phyloP scores from a whole-genome alignment of 306 rosid species.

The Cicer judaicum region DNA sequence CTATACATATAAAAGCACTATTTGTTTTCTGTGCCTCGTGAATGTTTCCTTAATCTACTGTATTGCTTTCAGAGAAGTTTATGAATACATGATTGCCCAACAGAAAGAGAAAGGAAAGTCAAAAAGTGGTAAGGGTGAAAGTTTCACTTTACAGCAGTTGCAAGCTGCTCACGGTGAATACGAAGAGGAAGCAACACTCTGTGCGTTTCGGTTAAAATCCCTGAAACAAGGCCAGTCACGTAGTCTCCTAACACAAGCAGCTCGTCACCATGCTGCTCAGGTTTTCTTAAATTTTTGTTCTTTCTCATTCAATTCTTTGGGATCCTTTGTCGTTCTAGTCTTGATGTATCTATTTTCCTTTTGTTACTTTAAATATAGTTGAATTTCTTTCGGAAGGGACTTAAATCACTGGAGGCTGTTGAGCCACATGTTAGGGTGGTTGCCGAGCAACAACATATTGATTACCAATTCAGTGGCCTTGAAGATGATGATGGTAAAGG shows the following conservation, averaged over 20 bases:
- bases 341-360: slow-evolving; percentile 30
- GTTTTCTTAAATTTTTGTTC: slow-evolving; percentile 45
- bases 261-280: slow-evolving; percentile 94
- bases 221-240: slow-evolving; percentile 88
- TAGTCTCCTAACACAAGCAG: slow-evolving; percentile 92
- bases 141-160: slow-evolving; percentile 65
- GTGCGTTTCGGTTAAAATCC: slow-evolving; percentile 81
- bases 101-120: slow-evolving; percentile 83
- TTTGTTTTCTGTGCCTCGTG: slow-evolving; percentile 32
- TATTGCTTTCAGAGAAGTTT: slow-evolving; percentile 70
- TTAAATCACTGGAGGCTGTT: slow-evolving; percentile 82
- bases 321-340: slow-evolving; percentile 22
- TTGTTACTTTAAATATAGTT: slow-evolving; percentile 56
- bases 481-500: slow-evolving; percentile 67
- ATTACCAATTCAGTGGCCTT: slow-evolving; percentile 75
- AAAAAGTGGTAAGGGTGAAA: slow-evolving; percentile 72
- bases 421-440: slow-evolving; percentile 80
- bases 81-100: slow-evolving; percentile 68
- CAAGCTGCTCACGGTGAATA: slow-evolving; percentile 72
- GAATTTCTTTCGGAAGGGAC: slow-evolving; percentile 88
- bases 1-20: slow-evolving; percentile 13
- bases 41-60: slow-evolving; percentile 51
- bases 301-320: slow-evolving; percentile 36
- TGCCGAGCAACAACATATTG: slow-evolving; percentile 77
- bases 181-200: slow-evolving; percentile 74